Base-by-base conservation (phyloP, 768 basidiomycete species). In the Lentinula detonsa region DNA sequence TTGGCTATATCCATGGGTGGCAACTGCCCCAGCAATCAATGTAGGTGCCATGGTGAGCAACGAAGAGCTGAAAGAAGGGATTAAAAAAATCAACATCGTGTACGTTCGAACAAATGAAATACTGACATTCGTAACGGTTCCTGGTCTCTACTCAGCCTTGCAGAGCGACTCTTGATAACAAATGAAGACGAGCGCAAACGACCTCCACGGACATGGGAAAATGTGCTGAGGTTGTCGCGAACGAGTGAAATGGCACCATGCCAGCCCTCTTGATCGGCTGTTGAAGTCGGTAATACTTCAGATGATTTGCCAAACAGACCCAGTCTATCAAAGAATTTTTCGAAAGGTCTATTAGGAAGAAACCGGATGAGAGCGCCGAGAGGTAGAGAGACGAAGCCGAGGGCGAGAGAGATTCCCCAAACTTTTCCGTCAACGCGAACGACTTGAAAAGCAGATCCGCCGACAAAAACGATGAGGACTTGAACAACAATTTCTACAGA, bases 361-460 rank as follows among this genome's bases (percentile, higher is more conserved):
- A 85, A 73, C 46, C 96, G 91, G 62, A 95, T 81, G 63, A 94
- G 68, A 40, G 78, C 87, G 57, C 93, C 97, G 66, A 96, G 80
- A 4, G 96, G 97, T 49, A 98, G 85, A 9, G 97, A 88, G 51
- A 94, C 83, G 46, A 88, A 63, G 39, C 96, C 97, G 37, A 98
- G 81, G 53, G 93, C 88, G 42, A 99, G 76, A 0, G 92, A 91
- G 65, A 98, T 92, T 57, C 85, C 95, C 97, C 97, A 99, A 72
- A 96, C 93, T 43, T 84, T 85, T 8, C 90, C 93, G 42, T 77
- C 76, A 55, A 98, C 85, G 7, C 70, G 79, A 0, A 85, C 87
- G 8, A 98, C 96, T 68, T 91, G 87, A 80, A 99, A 98, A 0
- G 95, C 95, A 2, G 90, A 82, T 39, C 91, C 90, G 43, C 95